Evolutionary conservation across 257 asterid genomes (phyloP).

Genomic region (Jaltomata sinuosa): DNA sequence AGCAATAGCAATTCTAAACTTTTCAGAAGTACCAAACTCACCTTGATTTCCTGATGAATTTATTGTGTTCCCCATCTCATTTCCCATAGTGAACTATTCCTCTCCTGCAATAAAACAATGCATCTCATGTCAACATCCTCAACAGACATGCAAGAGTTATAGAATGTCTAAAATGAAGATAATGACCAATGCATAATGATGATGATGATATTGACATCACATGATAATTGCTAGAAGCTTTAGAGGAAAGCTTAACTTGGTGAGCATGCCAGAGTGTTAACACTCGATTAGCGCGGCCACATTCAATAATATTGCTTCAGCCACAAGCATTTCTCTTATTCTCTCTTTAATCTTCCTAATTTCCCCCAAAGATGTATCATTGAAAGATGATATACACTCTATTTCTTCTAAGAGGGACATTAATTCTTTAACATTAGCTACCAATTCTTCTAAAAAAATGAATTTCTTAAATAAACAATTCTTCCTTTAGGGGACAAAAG

Average conservation of each 20-base stretch:
- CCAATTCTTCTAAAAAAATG: not conserved
- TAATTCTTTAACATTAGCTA: not conserved
- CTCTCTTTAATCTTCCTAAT: not conserved
- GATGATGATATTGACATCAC: not conserved
- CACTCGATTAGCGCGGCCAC: not conserved
- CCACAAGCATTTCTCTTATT: not conserved
- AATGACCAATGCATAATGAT: not conserved
- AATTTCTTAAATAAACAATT: slow-evolving; percentile 13
- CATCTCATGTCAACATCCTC: not conserved
- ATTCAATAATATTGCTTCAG: not conserved
- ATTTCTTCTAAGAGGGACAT: not conserved
- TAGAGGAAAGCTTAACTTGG: not conserved
- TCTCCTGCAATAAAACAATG: not conserved
- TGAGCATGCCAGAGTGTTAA: not conserved
- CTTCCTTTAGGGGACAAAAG: slow-evolving; percentile 9
- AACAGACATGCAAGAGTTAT: not conserved
- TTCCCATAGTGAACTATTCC: not conserved
- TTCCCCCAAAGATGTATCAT: not conserved
- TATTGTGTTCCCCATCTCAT: not conserved
- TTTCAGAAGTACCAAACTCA: not conserved
- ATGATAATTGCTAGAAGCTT: not conserved
- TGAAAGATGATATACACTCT: not conserved
- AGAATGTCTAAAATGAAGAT: not conserved
- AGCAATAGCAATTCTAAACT: not conserved
- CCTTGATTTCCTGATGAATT: not conserved